Evolutionary conservation across 2,329 filamentous ascomycete species (phyloP).

Genomic region (Aspergillus felis): DNA sequence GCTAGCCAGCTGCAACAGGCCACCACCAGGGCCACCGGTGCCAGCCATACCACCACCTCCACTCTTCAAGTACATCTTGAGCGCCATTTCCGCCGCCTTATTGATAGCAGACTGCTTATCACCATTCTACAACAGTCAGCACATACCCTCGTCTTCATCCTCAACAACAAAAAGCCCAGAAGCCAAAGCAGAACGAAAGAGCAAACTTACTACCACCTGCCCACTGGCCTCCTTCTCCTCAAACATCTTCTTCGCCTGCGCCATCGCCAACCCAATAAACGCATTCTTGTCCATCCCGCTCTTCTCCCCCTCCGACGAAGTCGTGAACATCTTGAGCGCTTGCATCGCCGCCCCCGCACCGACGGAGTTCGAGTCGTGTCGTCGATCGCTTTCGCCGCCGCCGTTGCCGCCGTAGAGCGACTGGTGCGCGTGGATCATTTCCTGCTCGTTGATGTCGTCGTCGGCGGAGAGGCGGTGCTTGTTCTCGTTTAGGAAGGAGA

Average conservation of each 20-base stretch:
- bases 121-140: conserved; percentile 39
- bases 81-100: conserved; percentile 76
- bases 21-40: conserved; percentile 47
- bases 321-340: conserved; percentile 73
- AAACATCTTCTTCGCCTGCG: conserved; percentile 75
- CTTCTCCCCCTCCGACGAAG: conserved; percentile 19
- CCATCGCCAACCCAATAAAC: conserved; percentile 83
- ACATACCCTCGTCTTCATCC: background rate
- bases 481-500: conserved; percentile 48
- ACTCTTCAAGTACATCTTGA: conserved; percentile 88
- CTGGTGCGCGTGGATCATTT: conserved; percentile 72
- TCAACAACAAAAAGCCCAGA: background rate
- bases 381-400: conserved; percentile 39
- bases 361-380: conserved; percentile 45
- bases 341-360: conserved; percentile 46
- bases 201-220: conserved; percentile 49
- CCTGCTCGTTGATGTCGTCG: conserved; percentile 57
- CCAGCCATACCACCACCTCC: conserved; percentile 52
- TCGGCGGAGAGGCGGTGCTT: conserved; percentile 46
- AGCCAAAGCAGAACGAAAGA: conserved; percentile 1
- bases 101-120: conserved; percentile 79
- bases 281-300: conserved; percentile 64
- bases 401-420: conserved; percentile 59
- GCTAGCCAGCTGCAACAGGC: conserved; percentile 56
- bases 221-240: conserved; percentile 56